These are phyloP conservation scores for Fusarium torulosum DNA, from an alignment of 2,329 filamentous ascomycete genomes.

Conservation along the genomic window DNA sequence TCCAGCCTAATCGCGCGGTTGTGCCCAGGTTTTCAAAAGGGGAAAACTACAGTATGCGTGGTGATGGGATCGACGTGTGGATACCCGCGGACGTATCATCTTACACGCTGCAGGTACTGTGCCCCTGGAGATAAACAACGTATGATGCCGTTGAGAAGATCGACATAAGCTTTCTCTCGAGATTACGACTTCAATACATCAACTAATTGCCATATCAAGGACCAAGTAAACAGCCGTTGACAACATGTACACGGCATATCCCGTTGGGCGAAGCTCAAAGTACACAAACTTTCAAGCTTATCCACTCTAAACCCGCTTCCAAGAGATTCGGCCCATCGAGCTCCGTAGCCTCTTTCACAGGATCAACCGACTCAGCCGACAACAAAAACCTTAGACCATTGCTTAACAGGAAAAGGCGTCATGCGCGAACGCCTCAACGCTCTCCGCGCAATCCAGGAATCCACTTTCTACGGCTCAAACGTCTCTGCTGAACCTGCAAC, in stretches of 20 bases:
- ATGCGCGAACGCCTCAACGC: slow-evolving; percentile 29
- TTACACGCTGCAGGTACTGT: slow-evolving; percentile 24
- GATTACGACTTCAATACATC: not conserved
- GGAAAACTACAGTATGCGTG: not conserved
- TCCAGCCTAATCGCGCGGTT: not conserved
- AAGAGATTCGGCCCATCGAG: slow-evolving; percentile 19
- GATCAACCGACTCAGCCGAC: slow-evolving; percentile 14
- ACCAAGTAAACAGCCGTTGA: not conserved
- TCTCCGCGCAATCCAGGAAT: slow-evolving; percentile 10
- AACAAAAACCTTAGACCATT: slow-evolving; percentile 2
- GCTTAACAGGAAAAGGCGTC: slow-evolving; percentile 27
- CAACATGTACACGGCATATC: not conserved
- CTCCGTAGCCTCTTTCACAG: not conserved
- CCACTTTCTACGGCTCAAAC: slow-evolving; percentile 7
- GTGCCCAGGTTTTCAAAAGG: slow-evolving; percentile 3
- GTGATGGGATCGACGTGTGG: slow-evolving; percentile 19
- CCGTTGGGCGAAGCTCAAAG: not conserved
- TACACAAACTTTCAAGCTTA: not conserved
- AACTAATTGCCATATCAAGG: not conserved
- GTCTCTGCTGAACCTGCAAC: slow-evolving; percentile 6
- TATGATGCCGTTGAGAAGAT: not conserved
- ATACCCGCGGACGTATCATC: slow-evolving; percentile 25
- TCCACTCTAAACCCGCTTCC: slow-evolving; percentile 11
- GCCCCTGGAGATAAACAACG: slow-evolving; percentile 1
- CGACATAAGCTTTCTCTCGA: not conserved